These are phyloP conservation scores for Ophiosphaerella narmari DNA, from an alignment of 2,329 filamentous ascomycete species.

Conservation along the genomic window DNA sequence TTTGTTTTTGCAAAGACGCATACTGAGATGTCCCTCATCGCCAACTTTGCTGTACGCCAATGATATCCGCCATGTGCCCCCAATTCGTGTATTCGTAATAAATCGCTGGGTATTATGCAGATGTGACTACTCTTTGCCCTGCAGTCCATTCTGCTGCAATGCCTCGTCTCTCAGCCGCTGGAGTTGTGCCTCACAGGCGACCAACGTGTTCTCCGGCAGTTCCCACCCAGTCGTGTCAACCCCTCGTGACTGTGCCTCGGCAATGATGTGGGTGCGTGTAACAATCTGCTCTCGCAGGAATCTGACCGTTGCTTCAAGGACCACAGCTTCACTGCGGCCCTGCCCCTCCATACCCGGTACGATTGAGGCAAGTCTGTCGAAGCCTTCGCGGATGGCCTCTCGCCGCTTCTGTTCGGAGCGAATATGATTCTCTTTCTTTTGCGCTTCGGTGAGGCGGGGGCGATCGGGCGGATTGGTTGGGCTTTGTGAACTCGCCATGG, in stretches of 20 bases:
- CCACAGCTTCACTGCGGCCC: constrained; percentile 81
- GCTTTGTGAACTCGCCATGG: constrained; percentile 33
- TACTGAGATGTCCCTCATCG: too few species aligned
- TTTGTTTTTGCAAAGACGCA: too few species aligned
- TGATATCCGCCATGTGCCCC: too few species aligned
- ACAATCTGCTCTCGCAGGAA: constrained; percentile 50
- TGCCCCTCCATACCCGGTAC: constrained; percentile 83
- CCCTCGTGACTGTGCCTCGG: constrained; percentile 43
- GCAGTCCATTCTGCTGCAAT: constrained; percentile 14
- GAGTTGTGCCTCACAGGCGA: constrained; percentile 33
- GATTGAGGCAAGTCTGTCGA: constrained; percentile 77
- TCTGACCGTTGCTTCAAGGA: constrained; percentile 64
- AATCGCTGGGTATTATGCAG: not conserved
- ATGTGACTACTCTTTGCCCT: not conserved
- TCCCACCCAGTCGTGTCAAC: constrained; percentile 39
- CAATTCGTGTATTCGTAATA: not conserved
- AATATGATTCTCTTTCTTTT: constrained; percentile 77
- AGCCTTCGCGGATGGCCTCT: constrained; percentile 78
- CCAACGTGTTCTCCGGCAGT: constrained; percentile 34
- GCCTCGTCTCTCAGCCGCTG: constrained; percentile 28
- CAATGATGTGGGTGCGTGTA: constrained; percentile 43
- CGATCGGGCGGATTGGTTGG: constrained; percentile 54
- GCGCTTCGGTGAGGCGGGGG: constrained; percentile 68
- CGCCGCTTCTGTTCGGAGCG: constrained; percentile 70
- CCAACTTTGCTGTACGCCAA: too few species aligned